A percentile compares a stretch with the other conserved stretches of the same genome.
phyloP scores from a whole-genome alignment of 352 stramenopile species.

The Globisporangium carolinianum region DNA sequence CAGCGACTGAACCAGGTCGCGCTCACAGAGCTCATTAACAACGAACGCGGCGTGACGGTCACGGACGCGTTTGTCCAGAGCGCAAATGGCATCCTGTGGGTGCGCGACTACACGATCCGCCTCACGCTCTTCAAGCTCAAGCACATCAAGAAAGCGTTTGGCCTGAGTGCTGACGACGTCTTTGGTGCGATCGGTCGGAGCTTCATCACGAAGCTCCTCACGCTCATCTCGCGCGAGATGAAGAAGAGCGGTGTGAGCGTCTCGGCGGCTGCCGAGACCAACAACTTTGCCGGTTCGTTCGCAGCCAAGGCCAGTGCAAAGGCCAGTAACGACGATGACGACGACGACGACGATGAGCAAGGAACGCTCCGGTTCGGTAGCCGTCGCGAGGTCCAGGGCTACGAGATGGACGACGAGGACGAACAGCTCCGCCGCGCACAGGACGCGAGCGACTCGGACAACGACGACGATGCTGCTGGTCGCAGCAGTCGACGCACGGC shows the following conservation, averaged over 20 bases:
- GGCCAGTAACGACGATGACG: constrained; percentile 53
- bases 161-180: constrained; percentile 92
- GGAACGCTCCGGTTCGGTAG: constrained; percentile 80
- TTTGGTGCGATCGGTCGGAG: constrained; percentile 73
- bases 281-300: constrained; percentile 18
- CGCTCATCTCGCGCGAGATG: constrained; percentile 93
- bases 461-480: constrained; percentile 20
- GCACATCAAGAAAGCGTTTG: constrained; percentile 94
- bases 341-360: constrained; percentile 87
- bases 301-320: constrained; percentile 29
- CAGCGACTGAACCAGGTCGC: constrained; percentile 91
- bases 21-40: constrained; percentile 91
- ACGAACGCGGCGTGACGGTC: constrained; percentile 88
- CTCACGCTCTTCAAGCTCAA: constrained; percentile 93
- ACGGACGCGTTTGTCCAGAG: constrained; percentile 88
- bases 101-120: constrained; percentile 95
- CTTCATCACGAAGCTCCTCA: constrained; percentile 93
- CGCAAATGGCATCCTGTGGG: constrained; percentile 89
- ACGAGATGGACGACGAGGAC: constrained; percentile 94
- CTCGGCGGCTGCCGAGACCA: constrained; percentile 40
- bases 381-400: constrained; percentile 74
- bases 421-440: constrained; percentile 69
- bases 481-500: too few relatives aligned
- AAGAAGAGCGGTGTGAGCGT: constrained; percentile 79
- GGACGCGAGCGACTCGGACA: constrained; percentile 55